Base-by-base conservation (phyloP, 2,329 filamentous ascomycete genomes). In the Trichoderma asperellum region DNA sequence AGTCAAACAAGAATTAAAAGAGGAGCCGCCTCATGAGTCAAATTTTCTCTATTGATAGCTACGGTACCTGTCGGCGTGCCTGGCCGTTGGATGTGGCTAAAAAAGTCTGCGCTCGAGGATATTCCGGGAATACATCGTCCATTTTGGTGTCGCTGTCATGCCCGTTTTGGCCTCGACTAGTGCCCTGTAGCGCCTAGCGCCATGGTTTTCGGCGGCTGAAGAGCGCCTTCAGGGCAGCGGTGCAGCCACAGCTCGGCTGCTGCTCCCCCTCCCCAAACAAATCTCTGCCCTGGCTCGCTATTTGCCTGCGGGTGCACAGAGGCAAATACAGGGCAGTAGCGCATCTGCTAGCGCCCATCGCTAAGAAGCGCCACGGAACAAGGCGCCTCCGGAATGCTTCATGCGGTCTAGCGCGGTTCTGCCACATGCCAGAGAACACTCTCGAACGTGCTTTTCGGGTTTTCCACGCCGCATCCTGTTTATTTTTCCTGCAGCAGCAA, bases 351-450 rank as follows among this genome's bases (percentile, higher is more conserved):
- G 63, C 53, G 63, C 63, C 40, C 32, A 55, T 24, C 63, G 43
- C 40, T 67, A 52, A 14, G 60, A 63, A 21, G 40, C 59, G 59
- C 59, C 59, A 61, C 37, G 27, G 62, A 27, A 65, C 52, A 47
- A 21, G 49, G 49, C 27, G 53, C 37, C 64, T 52, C 55, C 64
- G 64, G 64, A 52, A 16, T 67, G 55, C 64, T 43, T 67, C n/a
- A 37, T 67, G 34, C 55, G 32, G 64, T 5, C 27, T 67, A 67
- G 64, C 64, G 60, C 29, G 37, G 27, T 5, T 4, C 37, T 49
- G 63, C 63, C 53, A 37, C 63, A 66, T 63, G 61, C 40, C 61
- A 43, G 34, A 58, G 63, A 66, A 66, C 27, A 35, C 63, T 43
- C 53, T 66, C 53, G 63, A 66, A 66, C n/a, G 2, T 58, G 27